Evolutionary conservation across 352 stramenopile species (phyloP), one percentile per base, ranked within the genome.

Genomic region (Phytophthora tentaculata): DNA sequence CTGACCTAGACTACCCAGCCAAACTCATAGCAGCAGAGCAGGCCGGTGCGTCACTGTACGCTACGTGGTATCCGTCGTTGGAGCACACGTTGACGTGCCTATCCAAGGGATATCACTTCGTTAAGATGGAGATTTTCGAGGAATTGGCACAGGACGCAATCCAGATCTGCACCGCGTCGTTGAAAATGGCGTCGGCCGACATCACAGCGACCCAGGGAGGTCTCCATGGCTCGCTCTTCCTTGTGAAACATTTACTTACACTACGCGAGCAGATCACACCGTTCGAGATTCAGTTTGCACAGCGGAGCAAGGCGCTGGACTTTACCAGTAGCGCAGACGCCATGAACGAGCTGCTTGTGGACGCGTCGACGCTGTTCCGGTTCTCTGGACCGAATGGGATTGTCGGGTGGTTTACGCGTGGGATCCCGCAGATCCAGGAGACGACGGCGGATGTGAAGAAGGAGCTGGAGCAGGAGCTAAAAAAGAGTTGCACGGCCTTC

Each of bases 41-140:
- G 20, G 52, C 75, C 0, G 64, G 64, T 23, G 66, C 65, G 20
- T 77, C 76, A 22, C 67, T 94, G 28, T 96, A 96, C 67, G 80
- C 86, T 7, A 93, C 85, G 17, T 96, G 88, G 88, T 96, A 94
- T 66, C 88, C 88, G 13, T 75, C 88, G 17, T 76, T 96, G 1
- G 86, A 96, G 71, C 83, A 90, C 64, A 96, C 88, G 13, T 54
- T 96, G n/a, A 74, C 91, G 58, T 94, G 84, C 64, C 56, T 96
- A n/a, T 94, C 88, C 23, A 92, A 94, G 61, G 81, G 92, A 9
- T 96, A 96, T 62, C 86, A 88, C 47, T 93, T 88, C 32, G 79
- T 96, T 26, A 90, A 95, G 85, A 91, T 88, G 73, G 80, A 94
- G 54, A 94, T 96, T 49, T 96, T 96, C 35, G 84, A 94, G 62